These are phyloP conservation scores for Casaregolazyma suthepensis DNA, from an alignment of 1,139 yeast genomes.

Conservation along the genomic window DNA sequence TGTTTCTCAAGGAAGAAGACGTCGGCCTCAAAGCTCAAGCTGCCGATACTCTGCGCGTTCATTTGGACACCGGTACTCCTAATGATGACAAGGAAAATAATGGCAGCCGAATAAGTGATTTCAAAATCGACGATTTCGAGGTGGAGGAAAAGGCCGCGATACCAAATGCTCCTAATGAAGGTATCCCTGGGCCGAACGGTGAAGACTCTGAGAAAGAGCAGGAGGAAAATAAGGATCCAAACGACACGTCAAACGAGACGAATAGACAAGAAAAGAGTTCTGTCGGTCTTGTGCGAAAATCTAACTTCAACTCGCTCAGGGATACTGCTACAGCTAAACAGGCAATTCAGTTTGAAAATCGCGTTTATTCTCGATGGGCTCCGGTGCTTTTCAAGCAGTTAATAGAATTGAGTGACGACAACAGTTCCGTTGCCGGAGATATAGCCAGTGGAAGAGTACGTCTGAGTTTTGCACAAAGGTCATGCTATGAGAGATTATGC, in stretches of 20 bases:
- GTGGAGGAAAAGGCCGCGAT: neutral
- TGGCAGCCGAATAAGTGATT: neutral
- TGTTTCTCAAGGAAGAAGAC: slow-evolving; percentile 58
- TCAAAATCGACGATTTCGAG: neutral
- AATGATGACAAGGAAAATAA: slow-evolving; percentile 4
- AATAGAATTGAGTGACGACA: slow-evolving; percentile 3
- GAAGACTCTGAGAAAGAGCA: neutral
- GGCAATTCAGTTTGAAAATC: slow-evolving; percentile 21
- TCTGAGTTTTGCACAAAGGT: slow-evolving; percentile 7
- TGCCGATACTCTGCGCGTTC: slow-evolving; percentile 69
- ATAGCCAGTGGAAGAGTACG: neutral
- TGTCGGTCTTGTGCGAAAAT: slow-evolving; percentile 7
- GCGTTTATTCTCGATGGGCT: slow-evolving; percentile 22
- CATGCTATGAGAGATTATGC: slow-evolving; percentile 54
- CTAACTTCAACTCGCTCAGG: neutral
- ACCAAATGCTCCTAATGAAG: neutral
- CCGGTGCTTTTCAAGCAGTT: slow-evolving; percentile 20
- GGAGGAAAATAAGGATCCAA: neutral
- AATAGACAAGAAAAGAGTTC: neutral
- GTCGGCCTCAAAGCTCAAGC: slow-evolving; percentile 78
- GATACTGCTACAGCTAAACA: slow-evolving; percentile 27
- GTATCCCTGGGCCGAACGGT: neutral
- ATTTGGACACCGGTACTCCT: slow-evolving; percentile 42
- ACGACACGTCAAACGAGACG: neutral
- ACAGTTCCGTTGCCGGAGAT: neutral